Percentiles rank a stretch among this genome's conserved stretches.
Evolutionary conservation across 768 basidiomycete species (phyloP).

Genomic region (Crepidotus variabilis): DNA sequence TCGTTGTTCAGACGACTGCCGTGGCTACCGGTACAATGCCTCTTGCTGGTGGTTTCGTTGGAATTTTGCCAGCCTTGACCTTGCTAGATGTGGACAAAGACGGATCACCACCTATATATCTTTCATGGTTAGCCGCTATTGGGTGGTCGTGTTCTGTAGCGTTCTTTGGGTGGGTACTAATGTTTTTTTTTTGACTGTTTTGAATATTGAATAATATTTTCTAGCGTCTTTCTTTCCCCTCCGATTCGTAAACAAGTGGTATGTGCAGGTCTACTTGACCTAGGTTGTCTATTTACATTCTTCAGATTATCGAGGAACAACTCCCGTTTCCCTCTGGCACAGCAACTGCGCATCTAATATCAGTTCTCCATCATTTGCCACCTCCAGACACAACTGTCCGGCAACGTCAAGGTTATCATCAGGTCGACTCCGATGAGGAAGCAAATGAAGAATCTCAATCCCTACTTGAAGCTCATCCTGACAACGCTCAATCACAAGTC

Average conservation of each 20-base stretch:
- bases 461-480: constrained; percentile 20
- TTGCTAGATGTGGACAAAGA: constrained; percentile 73
- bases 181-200: background rate
- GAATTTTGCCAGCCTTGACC: constrained; percentile 87
- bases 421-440: constrained; percentile 24
- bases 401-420: constrained; percentile 54
- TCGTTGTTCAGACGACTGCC: constrained; percentile 92
- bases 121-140: constrained; percentile 71
- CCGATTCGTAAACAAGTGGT: constrained; percentile 95
- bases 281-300: constrained; percentile 1
- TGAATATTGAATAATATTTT: constrained; percentile 2
- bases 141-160: constrained; percentile 90
- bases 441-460: constrained; percentile 9
- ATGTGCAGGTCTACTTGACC: constrained; percentile 20
- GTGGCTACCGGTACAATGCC: constrained; percentile 94
- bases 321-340: constrained; percentile 94
- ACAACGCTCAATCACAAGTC: constrained; percentile 23
- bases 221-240: constrained; percentile 91
- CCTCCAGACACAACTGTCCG: constrained; percentile 58
- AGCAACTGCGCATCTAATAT: constrained; percentile 92
- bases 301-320: constrained; percentile 88
- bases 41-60: constrained; percentile 82
- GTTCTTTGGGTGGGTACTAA: constrained; percentile 72
- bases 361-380: constrained; percentile 78
- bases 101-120: constrained; percentile 67